Percentiles rank a stretch among this genome's conserved stretches.
phyloP scores from a whole-genome alignment of 805 yeast genomes.

The Blastobotrys mokoenaii region DNA sequence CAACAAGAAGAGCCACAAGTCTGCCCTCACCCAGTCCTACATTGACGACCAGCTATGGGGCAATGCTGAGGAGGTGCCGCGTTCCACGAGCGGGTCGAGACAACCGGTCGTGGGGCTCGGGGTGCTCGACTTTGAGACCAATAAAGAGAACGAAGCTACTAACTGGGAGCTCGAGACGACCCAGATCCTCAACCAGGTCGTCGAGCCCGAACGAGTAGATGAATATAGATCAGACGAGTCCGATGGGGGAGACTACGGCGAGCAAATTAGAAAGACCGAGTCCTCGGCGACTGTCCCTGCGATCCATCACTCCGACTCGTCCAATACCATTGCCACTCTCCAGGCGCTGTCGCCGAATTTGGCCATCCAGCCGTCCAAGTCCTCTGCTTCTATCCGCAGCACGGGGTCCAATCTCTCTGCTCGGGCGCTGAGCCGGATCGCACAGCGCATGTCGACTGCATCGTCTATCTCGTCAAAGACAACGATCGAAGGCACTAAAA shows the following conservation, averaged over 20 bases:
- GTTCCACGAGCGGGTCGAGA: background rate
- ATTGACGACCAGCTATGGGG: slow-evolving; percentile 16
- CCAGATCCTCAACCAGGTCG: slow-evolving; percentile 11
- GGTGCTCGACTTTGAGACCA: slow-evolving; percentile 9
- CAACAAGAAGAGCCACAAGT: slow-evolving; percentile 9
- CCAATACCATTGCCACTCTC: too few species aligned
- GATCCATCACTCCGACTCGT: too few species aligned
- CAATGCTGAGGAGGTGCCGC: background rate
- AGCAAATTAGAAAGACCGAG: too few species aligned
- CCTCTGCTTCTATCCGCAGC: background rate
- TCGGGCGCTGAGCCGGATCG: slow-evolving; percentile 1
- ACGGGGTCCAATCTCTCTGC: background rate
- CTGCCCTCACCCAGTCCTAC: slow-evolving; percentile 10
- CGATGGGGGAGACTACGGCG: too few species aligned
- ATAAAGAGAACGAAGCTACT: slow-evolving; percentile 9
- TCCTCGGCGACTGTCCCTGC: too few species aligned
- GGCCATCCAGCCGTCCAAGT: background rate
- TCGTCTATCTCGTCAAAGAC: slow-evolving; percentile 16
- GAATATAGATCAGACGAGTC: too few species aligned
- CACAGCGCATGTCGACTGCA: background rate
- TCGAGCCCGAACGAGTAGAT: too few species aligned
- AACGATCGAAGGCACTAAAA: slow-evolving; percentile 7
- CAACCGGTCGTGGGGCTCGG: slow-evolving; percentile 11
- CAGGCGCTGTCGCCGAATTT: too few species aligned
- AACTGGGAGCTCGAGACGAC: slow-evolving; percentile 16